Percentiles rank a stretch among this genome's conserved stretches.
Conservation (phyloP, 331 rosid species). For the Erythrophleum ivorense region DNA sequence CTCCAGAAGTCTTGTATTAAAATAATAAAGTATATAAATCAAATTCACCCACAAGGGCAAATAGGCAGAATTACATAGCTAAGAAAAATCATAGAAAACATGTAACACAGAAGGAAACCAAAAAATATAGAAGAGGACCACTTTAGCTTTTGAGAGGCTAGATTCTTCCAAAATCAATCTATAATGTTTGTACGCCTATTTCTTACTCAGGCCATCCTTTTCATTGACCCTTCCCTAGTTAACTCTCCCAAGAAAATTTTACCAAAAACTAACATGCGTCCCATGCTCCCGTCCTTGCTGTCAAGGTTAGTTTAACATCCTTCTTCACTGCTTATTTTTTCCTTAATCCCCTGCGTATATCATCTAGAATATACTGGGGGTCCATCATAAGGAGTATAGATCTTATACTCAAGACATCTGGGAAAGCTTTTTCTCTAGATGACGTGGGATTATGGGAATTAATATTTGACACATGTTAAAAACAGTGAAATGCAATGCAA, state of each 20-base stretch:
- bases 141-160: not conserved
- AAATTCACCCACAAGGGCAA: too few relatives aligned
- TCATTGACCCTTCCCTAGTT: not conserved
- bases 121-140: too few relatives aligned
- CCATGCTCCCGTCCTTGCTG: not conserved
- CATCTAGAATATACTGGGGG: not conserved
- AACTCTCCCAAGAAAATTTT: not conserved
- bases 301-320: not conserved
- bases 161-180: not conserved
- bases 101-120: not conserved
- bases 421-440: not conserved
- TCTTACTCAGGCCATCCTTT: not conserved
- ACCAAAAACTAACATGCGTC: not conserved
- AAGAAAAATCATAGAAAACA: too few relatives aligned
- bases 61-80: too few relatives aligned
- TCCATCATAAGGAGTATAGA: conserved; percentile 1
- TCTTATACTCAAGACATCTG: conserved; percentile 17
- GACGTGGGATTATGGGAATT: conserved; percentile 10
- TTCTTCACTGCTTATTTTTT: not conserved
- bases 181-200: not conserved
- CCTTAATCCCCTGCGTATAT: not conserved
- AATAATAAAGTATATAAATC: too few relatives aligned
- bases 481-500: conserved; percentile 9
- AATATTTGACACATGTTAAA: not conserved
- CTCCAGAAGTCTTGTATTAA: too few relatives aligned